A percentile compares a stretch with the other conserved stretches of the same genome.
These are phyloP conservation scores for Syzygium aromaticum DNA, from an alignment of 345 rosid species.

Conservation along the genomic window DNA sequence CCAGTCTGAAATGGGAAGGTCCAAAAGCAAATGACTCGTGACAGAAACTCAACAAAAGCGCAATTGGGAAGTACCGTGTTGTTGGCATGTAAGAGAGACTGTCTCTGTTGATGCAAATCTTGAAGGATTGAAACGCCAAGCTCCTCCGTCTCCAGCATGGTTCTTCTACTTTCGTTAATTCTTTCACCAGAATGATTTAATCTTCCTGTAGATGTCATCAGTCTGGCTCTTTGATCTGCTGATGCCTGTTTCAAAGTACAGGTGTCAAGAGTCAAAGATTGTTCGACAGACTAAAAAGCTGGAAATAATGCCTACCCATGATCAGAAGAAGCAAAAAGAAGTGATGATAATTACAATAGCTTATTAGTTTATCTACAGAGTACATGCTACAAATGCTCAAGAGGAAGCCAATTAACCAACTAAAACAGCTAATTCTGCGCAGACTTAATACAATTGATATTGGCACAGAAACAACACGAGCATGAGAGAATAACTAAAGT, in stretches of 20 bases:
- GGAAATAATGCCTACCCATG: not conserved
- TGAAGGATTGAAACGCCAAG: conserved; percentile 96
- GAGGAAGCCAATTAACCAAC: not conserved
- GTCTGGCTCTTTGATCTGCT: conserved; percentile 83
- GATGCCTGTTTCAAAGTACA: conserved; percentile 41
- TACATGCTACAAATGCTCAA: not conserved
- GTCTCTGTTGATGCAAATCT: conserved; percentile 85
- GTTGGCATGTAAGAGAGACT: conserved; percentile 68
- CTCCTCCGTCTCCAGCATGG: conserved; percentile 97
- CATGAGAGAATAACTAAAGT: not conserved
- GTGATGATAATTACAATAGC: not conserved
- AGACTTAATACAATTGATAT: not conserved
- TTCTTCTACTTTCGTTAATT: conserved; percentile 78
- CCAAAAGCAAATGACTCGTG: not conserved
- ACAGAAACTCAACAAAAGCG: not conserved
- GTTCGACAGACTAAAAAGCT: not conserved
- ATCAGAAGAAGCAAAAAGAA: not conserved
- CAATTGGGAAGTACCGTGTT: conserved; percentile 37
- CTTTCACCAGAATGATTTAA: conserved; percentile 58
- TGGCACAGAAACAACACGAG: not conserved
- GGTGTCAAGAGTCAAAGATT: not conserved
- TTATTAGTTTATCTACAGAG: not conserved
- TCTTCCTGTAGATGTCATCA: conserved; percentile 74
- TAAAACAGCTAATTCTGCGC: not conserved
- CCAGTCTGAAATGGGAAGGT: not conserved